Base-by-base conservation (phyloP, 306 rosid genomes). In the Styphnolobium japonicum region DNA sequence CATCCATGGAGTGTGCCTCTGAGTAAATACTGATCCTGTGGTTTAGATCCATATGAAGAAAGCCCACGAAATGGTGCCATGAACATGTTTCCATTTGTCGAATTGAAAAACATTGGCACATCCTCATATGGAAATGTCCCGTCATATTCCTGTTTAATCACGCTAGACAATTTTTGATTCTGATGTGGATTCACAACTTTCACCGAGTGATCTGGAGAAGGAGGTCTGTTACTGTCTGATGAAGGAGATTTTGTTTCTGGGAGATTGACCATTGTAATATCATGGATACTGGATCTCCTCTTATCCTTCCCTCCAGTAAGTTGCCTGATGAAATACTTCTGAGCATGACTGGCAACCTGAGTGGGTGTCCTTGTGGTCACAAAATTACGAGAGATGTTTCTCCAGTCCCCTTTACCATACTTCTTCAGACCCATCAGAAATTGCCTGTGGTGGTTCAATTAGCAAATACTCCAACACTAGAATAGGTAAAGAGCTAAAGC, bases 391-490 rank as follows among this genome's bases (percentile, higher is more conserved):
- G 96, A 87, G 51, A 91, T 91, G 56, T 85, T 91, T 82, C 93
- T 89, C 96, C 96, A 91, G 56, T 91, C 96, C 16, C 96, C 96
- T 86, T 91, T 91, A 8, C 96, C 97, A 73, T 90, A 88, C 90
- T 88, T 90, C 82, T 92, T 85, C 10, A 92, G 90, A 45, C 97
- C 97, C 94, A 90, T 79, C 76, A 92, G 85, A 86, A 92, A 92
- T 75, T 82, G 91, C 84, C 97, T 92, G 89, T 60, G 10, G 29
- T 58, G 23, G 21, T 67, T 66, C 64, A 76, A 75, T 23, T 55
- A 76, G 31, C 79, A 72, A 36, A 21, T 43, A 73, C 27, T 18
- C 55, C 42, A 10, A 43, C 51, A 14, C 46, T 67, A 78, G 46
- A 52, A 67, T 60, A n/a, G 6, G 69, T 9, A 76, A 46, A 15